Evolutionary conservation across 176 grass and related monocot species (phyloP), one percentile per base, ranked within the genome.

Genomic region (Ananas comosus): DNA sequence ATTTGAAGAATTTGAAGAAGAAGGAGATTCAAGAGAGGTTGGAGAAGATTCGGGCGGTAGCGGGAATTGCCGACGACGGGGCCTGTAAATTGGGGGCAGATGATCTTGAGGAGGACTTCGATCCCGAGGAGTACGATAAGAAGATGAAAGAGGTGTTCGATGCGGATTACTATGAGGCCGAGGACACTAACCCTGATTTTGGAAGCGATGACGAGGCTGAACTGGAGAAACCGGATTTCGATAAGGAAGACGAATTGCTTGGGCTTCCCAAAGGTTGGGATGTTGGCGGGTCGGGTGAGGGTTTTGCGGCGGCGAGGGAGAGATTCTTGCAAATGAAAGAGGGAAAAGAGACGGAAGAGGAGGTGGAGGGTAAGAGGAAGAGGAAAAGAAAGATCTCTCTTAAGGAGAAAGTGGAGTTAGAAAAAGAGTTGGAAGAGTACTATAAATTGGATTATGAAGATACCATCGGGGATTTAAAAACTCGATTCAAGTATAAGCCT

Each of bases 1-100:
- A 88, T 52, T 76, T 99, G 51, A 99, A 94, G 72, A 99, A 99
- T 72, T 54, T 99, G 69, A 99, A 99, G 87, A 99, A 86, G 82
- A 99, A 86, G 80, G 90, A 94, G 87, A 99, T 99, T 42, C 72
- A 84, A 13, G 89, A 91, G 80, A 99, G 90, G 77, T 84, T 99
- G 3, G 82, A 86, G 69, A 91, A 74, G 72, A 88, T 99, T 64
- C 69, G 48, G 9, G 75, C 70, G 14, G 80, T 99, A 77, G 94
- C 94, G 0, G 87, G 94, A 51, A 80, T 99, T 17, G 84, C 76
- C 61, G 69, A 81, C 0, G 79, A 73, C 33, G 75, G 58, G 12
- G 48, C 66, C 65, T 79, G 80, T 65, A 90, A 86, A 57, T 79
- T 99, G 16, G 87, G 75, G 54, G 94, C 70, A 12, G 83, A 87